phyloP scores from a whole-genome alignment of 805 yeast species.

The Pichia sporocuriosa region DNA sequence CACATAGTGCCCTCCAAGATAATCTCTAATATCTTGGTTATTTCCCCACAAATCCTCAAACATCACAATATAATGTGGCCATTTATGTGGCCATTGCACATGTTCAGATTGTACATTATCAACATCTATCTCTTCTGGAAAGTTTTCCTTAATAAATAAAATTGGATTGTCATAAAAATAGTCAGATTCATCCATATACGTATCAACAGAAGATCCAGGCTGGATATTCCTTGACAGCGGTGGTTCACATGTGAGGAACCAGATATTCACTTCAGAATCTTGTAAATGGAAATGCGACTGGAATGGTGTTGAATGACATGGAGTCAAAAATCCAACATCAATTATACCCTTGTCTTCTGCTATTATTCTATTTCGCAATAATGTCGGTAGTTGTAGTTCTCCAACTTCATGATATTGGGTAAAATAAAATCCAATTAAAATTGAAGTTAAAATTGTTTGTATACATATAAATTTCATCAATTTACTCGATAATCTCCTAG shows the following conservation, averaged over 20 bases:
- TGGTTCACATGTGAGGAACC: constrained; percentile 91
- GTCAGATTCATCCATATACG: constrained; percentile 84
- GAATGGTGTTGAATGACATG: constrained; percentile 98
- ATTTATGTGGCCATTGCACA: constrained; percentile 32
- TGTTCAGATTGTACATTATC: not conserved
- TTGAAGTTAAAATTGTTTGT: constrained; percentile 12
- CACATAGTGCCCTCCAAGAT: not conserved
- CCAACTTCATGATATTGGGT: constrained; percentile 81
- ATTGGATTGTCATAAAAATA: constrained; percentile 62
- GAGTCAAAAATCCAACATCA: constrained; percentile 78
- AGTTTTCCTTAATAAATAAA: constrained; percentile 45
- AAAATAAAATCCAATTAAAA: constrained; percentile 29
- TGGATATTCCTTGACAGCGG: constrained; percentile 46
- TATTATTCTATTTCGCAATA: not conserved
- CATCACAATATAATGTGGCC: constrained; percentile 72
- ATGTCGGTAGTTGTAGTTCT: constrained; percentile 38
- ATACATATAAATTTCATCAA: constrained; percentile 9
- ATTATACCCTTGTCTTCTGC: constrained; percentile 22
- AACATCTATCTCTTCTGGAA: constrained; percentile 32
- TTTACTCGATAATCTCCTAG: constrained; percentile 4
- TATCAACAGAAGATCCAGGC: not conserved
- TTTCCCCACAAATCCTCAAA: constrained; percentile 44
- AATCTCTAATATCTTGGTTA: not conserved
- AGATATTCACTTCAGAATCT: constrained; percentile 36
- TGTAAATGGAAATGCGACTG: constrained; percentile 71